A percentile compares a stretch with the other conserved stretches of the same genome.
Conservation (phyloP, 768 basidiomycete genomes). For the Boletus rubropictus region DNA sequence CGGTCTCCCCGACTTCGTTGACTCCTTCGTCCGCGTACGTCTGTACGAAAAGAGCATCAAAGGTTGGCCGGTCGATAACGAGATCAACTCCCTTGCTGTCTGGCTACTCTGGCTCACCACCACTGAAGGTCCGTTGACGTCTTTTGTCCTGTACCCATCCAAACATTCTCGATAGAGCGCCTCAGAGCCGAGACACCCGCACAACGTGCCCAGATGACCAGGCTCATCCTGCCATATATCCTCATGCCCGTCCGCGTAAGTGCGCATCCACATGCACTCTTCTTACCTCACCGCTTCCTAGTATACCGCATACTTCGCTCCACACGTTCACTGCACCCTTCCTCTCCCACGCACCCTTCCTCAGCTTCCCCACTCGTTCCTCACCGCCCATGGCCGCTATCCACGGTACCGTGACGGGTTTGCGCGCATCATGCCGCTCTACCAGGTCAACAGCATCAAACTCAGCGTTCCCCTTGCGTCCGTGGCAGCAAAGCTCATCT, state of each 20-base stretch:
- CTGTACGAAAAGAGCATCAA: conserved; percentile 39
- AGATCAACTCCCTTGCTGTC: conserved; percentile 46
- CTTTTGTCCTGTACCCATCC: neutral
- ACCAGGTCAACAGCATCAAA: conserved; percentile 27
- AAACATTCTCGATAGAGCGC: conserved; percentile 26
- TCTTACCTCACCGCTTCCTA: conserved; percentile 21
- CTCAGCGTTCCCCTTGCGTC: conserved; percentile 42
- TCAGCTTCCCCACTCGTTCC: conserved; percentile 25
- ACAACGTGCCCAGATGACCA: conserved; percentile 27
- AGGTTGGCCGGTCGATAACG: conserved; percentile 56
- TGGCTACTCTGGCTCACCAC: conserved; percentile 64
- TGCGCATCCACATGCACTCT: neutral
- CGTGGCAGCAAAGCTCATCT: conserved; percentile 57
- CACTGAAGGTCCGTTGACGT: conserved; percentile 39
- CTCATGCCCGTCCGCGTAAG: conserved; percentile 47
- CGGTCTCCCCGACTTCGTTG: conserved; percentile 42
- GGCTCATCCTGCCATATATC: conserved; percentile 40
- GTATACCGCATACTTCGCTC: conserved; percentile 56
- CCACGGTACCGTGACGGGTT: conserved; percentile 39
- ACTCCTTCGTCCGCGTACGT: conserved; percentile 39
- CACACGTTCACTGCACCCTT: conserved; percentile 54
- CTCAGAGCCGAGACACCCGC: conserved; percentile 24
- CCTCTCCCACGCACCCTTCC: conserved; percentile 35
- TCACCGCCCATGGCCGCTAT: conserved; percentile 41
- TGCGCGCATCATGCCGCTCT: conserved; percentile 28